A percentile compares a stretch with the other conserved stretches of the same genome.
Evolutionary conservation across 805 yeast species (phyloP).

Genomic region (Suhomyces sp.): DNA sequence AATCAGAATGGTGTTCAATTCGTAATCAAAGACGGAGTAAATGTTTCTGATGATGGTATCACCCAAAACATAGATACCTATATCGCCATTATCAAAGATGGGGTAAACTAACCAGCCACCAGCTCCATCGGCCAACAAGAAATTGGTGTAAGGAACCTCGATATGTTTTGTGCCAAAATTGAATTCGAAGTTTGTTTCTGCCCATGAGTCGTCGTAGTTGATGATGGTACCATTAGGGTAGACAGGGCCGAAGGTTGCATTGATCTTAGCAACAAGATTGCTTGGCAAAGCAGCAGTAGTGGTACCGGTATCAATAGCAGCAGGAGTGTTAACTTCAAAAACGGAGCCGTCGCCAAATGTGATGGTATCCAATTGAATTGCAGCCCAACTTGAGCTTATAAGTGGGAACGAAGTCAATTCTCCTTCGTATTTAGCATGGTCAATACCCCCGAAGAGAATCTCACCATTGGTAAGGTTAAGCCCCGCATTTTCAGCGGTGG

Average conservation of each 20-base stretch:
- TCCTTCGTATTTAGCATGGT: slow-evolving; percentile 59
- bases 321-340: neutral
- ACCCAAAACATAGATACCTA: neutral
- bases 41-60: neutral
- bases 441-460: slow-evolving; percentile 70
- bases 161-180: slow-evolving; percentile 1
- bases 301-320: slow-evolving; percentile 16
- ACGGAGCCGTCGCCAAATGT: neutral
- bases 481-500: neutral
- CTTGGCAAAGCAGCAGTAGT: neutral
- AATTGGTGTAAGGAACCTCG: slow-evolving; percentile 2
- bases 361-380: neutral
- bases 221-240: neutral
- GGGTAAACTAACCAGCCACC: neutral
- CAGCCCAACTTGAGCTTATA: neutral
- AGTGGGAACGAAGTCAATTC: slow-evolving; percentile 29
- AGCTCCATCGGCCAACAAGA: neutral
- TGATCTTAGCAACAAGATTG: neutral
- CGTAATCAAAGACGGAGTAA: neutral
- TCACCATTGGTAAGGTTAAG: neutral
- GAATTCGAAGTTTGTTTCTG: neutral
- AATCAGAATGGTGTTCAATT: neutral
- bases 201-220: neutral
- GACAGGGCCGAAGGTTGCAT: neutral
- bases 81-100: neutral